Evolutionary conservation across 371 early-diverging fungal genomes (phyloP), one percentile per base, ranked within the genome.

Genomic region (Mucor indicus): DNA sequence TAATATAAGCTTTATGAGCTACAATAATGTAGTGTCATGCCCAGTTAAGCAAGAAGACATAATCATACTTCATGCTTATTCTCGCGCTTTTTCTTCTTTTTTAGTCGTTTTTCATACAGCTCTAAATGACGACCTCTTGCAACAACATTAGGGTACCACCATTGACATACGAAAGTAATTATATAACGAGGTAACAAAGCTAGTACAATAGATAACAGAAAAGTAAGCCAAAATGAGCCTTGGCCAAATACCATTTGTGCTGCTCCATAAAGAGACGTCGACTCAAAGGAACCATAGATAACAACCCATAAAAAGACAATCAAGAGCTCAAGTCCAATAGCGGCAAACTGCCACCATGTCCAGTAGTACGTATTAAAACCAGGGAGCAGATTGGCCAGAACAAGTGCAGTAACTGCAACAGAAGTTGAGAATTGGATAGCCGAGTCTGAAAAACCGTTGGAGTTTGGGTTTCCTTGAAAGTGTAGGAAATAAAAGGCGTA

Each of bases 301-400:
- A 80, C 38, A 0, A 86, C 63, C 67, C 84, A 86, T 1, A 68
- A 51, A n/a, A 75, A 69, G 15, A 75, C 29, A 13, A 80, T 48
- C 0, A 68, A 17, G 30, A 85, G 60, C 40, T 78, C 81, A 13
- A 71, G 44, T 24, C 58, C 60, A 21, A 81, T 66, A 35, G 68
- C 67, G 11, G 80, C 50, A 37, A 67, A 64, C 43, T 77, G 77
- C 44, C 87, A 59, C 81, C 84, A 90, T 1, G 84, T 85, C 91
- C 92, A 92, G 48, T 81, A 79, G 32, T 77, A 80, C 0, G 88
- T 83, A 53, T 86, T 85, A 46, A 89, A 72, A 1, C 77, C 85
- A 21, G 87, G 81, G 56, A 83, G 80, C 1, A 90, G 40, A 44
- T 89, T 92, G 31, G 88, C 89, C 7, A 83, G 69, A 1, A 87